Evolutionary conservation across 495 filamentous ascomycete species (phyloP).

Genomic region (Haplographium delicatum): DNA sequence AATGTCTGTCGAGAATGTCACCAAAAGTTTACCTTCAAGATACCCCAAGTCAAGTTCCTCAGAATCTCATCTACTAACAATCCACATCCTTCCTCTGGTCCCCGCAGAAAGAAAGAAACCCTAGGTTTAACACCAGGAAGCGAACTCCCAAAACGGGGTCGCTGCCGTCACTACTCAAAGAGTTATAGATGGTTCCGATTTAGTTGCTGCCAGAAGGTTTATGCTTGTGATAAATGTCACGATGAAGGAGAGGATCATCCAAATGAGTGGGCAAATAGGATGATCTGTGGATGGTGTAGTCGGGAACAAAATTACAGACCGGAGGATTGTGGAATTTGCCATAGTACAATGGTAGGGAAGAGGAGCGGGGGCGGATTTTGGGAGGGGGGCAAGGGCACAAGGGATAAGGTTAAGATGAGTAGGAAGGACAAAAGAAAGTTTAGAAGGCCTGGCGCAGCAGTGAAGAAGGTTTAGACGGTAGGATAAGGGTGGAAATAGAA

Average conservation of each 20-base stretch:
- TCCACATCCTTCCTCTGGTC: conserved; percentile 35
- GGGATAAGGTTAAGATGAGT: conserved; percentile 64
- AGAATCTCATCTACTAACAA: conserved; percentile 52
- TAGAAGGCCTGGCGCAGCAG: conserved; percentile 39
- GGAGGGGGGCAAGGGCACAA: conserved; percentile 88
- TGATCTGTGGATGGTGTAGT: conserved; percentile 83
- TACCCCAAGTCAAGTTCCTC: conserved; percentile 79
- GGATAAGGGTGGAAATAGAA: too few relatives aligned
- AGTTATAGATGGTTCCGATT: conserved; percentile 85
- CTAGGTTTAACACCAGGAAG: conserved; percentile 76
- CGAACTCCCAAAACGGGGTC: conserved; percentile 67
- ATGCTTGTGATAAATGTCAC: conserved; percentile 82
- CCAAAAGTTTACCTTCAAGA: conserved; percentile 73
- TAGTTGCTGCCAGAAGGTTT: conserved; percentile 51
- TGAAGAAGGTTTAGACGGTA: too few relatives aligned
- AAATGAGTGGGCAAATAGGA: conserved; percentile 80
- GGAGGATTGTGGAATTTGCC: conserved; percentile 76
- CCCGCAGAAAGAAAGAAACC: conserved; percentile 59
- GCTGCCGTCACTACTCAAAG: conserved; percentile 75
- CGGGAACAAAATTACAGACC: conserved; percentile 79
- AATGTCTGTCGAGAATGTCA: conserved; percentile 82
- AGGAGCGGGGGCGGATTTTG: conserved; percentile 61
- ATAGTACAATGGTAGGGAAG: conserved; percentile 63
- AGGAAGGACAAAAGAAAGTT: conserved; percentile 72
- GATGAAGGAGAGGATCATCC: conserved; percentile 66